Evolutionary conservation across 176 grass and related monocot species (phyloP).

Genomic region (Otatea glauca): DNA sequence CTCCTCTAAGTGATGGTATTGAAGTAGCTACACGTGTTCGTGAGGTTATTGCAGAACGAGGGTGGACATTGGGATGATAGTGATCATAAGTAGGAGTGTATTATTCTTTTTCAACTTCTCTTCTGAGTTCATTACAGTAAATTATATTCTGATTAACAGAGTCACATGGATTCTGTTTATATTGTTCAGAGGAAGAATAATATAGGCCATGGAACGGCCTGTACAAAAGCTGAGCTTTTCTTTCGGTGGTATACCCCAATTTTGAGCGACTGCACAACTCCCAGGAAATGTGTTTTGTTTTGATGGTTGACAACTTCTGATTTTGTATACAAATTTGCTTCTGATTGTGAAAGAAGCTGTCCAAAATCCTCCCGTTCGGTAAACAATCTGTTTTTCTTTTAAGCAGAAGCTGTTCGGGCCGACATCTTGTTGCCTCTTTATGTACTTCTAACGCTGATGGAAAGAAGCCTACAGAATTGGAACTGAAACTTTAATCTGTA

Average conservation of each 20-base stretch:
- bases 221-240: constrained; percentile 45
- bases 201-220: constrained; percentile 51
- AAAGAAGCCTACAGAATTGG: constrained; percentile 19
- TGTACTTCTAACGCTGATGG: constrained; percentile 36
- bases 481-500: constrained; percentile 5
- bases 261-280: constrained; percentile 44
- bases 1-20: constrained; percentile 76
- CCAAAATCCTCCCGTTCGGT: too few species aligned
- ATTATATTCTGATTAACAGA: constrained; percentile 44
- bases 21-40: constrained; percentile 78
- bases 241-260: constrained; percentile 33
- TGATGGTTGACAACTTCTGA: too few species aligned
- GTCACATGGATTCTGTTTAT: constrained; percentile 14
- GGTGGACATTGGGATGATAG: constrained; percentile 69
- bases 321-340: too few species aligned
- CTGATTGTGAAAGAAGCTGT: too few species aligned
- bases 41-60: constrained; percentile 71
- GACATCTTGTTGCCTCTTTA: not conserved
- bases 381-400: too few species aligned
- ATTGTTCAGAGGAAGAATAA: constrained; percentile 48
- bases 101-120: constrained; percentile 38
- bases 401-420: too few species aligned
- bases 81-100: constrained; percentile 32
- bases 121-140: constrained; percentile 25
- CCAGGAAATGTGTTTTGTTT: constrained; percentile 27